Evolutionary conservation across 768 basidiomycete species (phyloP).

Genomic region (Leccinellum luteum): DNA sequence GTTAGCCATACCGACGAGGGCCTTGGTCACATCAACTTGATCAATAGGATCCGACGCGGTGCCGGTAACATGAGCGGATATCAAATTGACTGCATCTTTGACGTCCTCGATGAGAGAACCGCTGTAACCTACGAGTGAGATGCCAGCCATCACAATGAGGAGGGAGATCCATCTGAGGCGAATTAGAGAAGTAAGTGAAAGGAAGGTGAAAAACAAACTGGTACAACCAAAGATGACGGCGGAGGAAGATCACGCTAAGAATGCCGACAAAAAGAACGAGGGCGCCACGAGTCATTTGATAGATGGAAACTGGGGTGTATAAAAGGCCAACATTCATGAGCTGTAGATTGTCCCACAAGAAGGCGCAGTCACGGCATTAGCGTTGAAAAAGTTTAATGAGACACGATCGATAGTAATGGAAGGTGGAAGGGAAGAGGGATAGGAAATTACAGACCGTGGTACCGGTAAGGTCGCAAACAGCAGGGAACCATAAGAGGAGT

Average conservation of each 20-base stretch:
- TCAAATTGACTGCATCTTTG: conserved; percentile 40
- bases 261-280: conserved; percentile 92
- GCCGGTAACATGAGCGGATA: conserved; percentile 20
- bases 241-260: conserved; percentile 88
- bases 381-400: conserved; percentile 4
- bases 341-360: conserved; percentile 27
- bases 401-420: conserved; percentile 8
- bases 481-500: conserved; percentile 84
- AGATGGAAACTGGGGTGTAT: conserved; percentile 95
- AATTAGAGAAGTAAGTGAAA: conserved; percentile 1
- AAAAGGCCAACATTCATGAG: conserved; percentile 96
- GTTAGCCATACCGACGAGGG: conserved; percentile 58
- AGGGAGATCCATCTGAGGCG: conserved; percentile 80
- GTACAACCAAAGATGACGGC: conserved; percentile 80
- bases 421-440: conserved; percentile 9
- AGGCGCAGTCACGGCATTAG: conserved; percentile 19
- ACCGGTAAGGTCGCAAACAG: conserved; percentile 84
- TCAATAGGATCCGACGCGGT: conserved; percentile 46
- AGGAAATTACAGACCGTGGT: conserved; percentile 65
- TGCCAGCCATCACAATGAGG: conserved; percentile 81
- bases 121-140: conserved; percentile 82
- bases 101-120: conserved; percentile 85
- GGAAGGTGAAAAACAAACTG: conserved; percentile 52
- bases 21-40: conserved; percentile 62
- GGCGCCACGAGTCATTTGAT: conserved; percentile 94